Evolutionary conservation across 768 basidiomycete genomes (phyloP), one percentile per base, ranked within the genome.

Genomic region (Hericium alpestre): DNA sequence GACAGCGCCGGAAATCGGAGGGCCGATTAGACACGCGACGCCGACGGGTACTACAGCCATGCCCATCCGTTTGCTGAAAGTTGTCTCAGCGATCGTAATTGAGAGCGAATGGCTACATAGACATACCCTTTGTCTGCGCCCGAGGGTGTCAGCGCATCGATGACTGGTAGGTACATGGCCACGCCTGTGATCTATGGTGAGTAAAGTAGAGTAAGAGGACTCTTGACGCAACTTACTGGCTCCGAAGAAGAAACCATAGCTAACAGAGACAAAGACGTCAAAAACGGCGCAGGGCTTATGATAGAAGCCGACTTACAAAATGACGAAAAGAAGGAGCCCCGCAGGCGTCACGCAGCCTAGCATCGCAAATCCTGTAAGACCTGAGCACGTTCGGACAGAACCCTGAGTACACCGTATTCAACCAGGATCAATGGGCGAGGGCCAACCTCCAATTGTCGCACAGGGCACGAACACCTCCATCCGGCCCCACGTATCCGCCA

Each of bases 211-310:
- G 18, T 6, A 11, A 32, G 12, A 12, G n/a, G 8, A 51, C 10
- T 23, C 8, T 2, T 15, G 23, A 51, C 7, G 9, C 3, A n/a
- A 38, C 52, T 16, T 38, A 53, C 52, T 53, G 38, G 52, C 52
- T 53, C 52, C 52, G 38, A 53, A 53, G 38, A 53, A 53, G 52
- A 53, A 53, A 16, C 52, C 52, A 39, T 53, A 53, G 32, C 52
- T 53, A 53, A n/a, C 8, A 8, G n/a, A n/a, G n/a, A n/a, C n/a
- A n/a, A n/a, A n/a, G n/a, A n/a, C n/a, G n/a, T n/a, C n/a, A n/a
- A n/a, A n/a, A n/a, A n/a, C n/a, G n/a, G n/a, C n/a, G n/a, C n/a
- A 16, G 13, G 23, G 38, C 2, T 27, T 53, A 32, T 11, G 38
- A 39, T 6, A n/a, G 15, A 38, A 53, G n/a, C 4, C 16, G 43